Conservation (phyloP, 2,329 filamentous ascomycete species). For the Colletotrichum eremochloae region DNA sequence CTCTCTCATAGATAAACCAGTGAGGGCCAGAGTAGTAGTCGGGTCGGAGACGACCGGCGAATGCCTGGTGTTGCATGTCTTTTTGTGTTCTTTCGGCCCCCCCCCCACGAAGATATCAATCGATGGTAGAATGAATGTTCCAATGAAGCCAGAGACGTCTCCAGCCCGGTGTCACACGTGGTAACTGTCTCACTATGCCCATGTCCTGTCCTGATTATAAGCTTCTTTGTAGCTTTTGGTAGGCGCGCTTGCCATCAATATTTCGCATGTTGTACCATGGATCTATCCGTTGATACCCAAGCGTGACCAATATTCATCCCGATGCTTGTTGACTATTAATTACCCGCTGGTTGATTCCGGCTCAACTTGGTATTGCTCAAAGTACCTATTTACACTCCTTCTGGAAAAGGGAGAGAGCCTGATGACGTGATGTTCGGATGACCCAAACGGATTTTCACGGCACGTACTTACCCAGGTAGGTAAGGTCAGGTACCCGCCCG, state of each 20-base stretch:
- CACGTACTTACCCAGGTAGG: neutral
- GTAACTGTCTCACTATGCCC: conserved; percentile 2
- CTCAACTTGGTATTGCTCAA: neutral
- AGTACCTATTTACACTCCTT: neutral
- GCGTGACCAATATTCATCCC: neutral
- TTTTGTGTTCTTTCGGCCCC: neutral
- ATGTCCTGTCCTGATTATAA: neutral
- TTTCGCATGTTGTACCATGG: neutral
- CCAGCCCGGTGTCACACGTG: neutral
- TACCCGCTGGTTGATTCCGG: neutral
- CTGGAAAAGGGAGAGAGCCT: neutral
- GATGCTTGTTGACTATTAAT: neutral
- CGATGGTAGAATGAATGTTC: neutral
- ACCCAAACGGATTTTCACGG: conserved; percentile 27
- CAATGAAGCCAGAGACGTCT: neutral
- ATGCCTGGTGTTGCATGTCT: conserved; percentile 40
- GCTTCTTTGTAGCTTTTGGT: neutral
- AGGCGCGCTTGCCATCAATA: neutral
- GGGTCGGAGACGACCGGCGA: conserved; percentile 40
- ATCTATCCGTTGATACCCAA: neutral
- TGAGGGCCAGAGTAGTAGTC: conserved; percentile 42
- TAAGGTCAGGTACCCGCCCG: conserved; percentile 8
- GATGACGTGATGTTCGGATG: conserved; percentile 18
- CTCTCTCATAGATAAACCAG: conserved; percentile 41
- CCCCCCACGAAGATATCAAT: too few species aligned